Conservation (phyloP, 73 alveolate species). For the Urostyla sp. region DNA sequence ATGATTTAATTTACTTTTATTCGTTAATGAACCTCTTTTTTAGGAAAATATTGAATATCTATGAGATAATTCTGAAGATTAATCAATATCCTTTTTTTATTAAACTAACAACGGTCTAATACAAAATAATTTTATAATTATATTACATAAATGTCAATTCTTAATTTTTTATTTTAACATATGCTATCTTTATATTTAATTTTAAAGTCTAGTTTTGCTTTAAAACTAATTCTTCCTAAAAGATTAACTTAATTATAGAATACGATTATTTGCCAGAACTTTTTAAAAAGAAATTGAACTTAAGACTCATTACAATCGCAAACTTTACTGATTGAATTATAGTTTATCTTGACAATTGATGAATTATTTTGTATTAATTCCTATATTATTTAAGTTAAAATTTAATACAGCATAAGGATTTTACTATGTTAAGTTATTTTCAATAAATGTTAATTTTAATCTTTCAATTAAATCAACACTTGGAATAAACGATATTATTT, state of each 20-base stretch:
- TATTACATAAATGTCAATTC: slow-evolving; percentile 5
- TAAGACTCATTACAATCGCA: slow-evolving; percentile 17
- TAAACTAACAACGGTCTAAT: neutral
- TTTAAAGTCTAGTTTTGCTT: neutral
- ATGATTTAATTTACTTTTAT: neutral
- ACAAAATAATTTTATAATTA: neutral
- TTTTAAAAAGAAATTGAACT: neutral
- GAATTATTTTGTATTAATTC: too few relatives aligned
- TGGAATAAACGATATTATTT: neutral
- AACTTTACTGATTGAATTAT: slow-evolving; percentile 3
- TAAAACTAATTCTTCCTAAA: neutral
- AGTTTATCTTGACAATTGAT: slow-evolving; percentile 3
- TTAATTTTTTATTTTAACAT: neutral
- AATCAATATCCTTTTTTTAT: neutral
- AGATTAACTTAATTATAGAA: neutral
- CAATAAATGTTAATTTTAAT: neutral
- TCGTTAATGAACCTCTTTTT: too few relatives aligned
- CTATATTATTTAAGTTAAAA: neutral
- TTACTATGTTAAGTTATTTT: slow-evolving; percentile 26
- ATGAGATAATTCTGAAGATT: too few relatives aligned
- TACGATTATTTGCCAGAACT: neutral
- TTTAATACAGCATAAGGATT: neutral
- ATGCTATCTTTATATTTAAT: slow-evolving; percentile 3
- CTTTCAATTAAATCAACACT: slow-evolving; percentile 15
- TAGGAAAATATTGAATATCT: too few relatives aligned